A percentile compares a stretch with the other conserved stretches of the same genome.
Evolutionary conservation across 176 grass and related monocot genomes (phyloP).

Genomic region (Oryza rufipogon): DNA sequence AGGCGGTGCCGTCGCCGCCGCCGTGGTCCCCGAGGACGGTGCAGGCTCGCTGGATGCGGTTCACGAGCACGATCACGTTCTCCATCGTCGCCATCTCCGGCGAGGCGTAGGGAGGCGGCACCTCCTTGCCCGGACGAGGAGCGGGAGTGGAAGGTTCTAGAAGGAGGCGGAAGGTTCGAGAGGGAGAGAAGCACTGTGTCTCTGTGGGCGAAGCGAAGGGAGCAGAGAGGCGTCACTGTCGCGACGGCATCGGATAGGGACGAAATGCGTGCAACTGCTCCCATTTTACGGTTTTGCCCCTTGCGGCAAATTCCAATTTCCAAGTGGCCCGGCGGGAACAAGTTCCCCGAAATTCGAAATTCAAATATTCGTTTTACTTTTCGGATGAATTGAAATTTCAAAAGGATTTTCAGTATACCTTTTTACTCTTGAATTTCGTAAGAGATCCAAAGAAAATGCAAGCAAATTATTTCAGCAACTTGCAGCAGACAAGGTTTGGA

Average conservation of each 20-base stretch:
- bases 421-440: neutral
- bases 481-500: too few species aligned
- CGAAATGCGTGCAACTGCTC: too few species aligned
- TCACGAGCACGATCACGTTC: constrained; percentile 90
- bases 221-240: constrained; percentile 26
- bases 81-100: constrained; percentile 78
- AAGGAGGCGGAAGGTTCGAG: constrained; percentile 9
- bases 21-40: constrained; percentile 95
- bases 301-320: too few species aligned
- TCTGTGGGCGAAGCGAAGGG: neutral
- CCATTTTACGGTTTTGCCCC: too few species aligned
- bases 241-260: neutral
- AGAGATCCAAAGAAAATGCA: neutral
- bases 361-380: neutral
- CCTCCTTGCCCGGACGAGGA: neutral
- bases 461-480: too few species aligned
- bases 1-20: constrained; percentile 47
- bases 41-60: constrained; percentile 94
- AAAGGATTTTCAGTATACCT: neutral
- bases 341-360: neutral
- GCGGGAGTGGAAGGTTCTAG: constrained; percentile 41
- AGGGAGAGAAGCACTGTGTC: neutral
- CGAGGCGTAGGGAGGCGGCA: neutral
- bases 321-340: too few species aligned
- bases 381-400: neutral